A percentile compares a stretch with the other conserved stretches of the same genome.
Conservation (phyloP, 1,284 basidiomycete genomes). For the Veloboletus limbatus region DNA sequence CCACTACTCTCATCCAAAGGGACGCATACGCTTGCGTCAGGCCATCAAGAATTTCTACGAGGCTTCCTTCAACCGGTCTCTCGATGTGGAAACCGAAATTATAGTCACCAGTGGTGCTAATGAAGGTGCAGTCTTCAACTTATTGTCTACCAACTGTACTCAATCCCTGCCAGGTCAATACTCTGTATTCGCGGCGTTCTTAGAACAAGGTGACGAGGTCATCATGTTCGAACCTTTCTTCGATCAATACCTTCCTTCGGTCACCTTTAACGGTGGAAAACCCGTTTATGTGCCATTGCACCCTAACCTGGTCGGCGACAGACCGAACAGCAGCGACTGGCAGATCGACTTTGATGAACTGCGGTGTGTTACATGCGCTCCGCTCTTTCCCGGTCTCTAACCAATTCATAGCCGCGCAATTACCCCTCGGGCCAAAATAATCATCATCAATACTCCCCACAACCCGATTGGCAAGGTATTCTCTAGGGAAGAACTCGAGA, state of each 20-base stretch:
- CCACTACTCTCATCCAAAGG: slow-evolving; percentile 91
- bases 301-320: slow-evolving; percentile 61
- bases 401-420: slow-evolving; percentile 60
- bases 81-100: slow-evolving; percentile 88
- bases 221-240: slow-evolving; percentile 99
- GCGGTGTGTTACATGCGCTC: slow-evolving; percentile 44
- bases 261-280: slow-evolving; percentile 90
- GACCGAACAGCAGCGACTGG: slow-evolving; percentile 79
- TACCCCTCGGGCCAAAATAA: slow-evolving; percentile 86
- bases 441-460: slow-evolving; percentile 94
- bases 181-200: slow-evolving; percentile 84
- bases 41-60: slow-evolving; percentile 82
- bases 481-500: slow-evolving; percentile 75
- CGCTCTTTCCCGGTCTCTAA: background rate
- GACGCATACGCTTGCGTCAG: slow-evolving; percentile 79
- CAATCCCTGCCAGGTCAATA: slow-evolving; percentile 63
- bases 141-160: background rate
- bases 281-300: slow-evolving; percentile 95
- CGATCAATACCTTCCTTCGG: slow-evolving; percentile 92
- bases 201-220: slow-evolving; percentile 91
- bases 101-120: slow-evolving; percentile 95
- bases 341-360: slow-evolving; percentile 84
- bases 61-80: slow-evolving; percentile 64
- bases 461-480: slow-evolving; percentile 98
- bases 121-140: slow-evolving; percentile 58